Base-by-base conservation (phyloP, 73 alveolate species). In the Stentor roeselii region DNA sequence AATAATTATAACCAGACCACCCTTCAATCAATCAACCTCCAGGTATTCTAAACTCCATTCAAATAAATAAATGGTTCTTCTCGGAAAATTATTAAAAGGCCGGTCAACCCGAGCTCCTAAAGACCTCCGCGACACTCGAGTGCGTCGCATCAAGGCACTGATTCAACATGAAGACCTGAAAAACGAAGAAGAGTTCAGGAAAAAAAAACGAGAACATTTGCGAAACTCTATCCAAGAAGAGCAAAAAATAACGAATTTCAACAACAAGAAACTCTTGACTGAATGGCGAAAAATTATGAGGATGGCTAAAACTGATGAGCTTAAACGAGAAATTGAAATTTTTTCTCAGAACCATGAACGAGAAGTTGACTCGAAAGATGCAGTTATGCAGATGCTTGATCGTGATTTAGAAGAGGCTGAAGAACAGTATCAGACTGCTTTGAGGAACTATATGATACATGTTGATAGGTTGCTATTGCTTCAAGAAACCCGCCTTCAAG, bases 211-310 rank as follows among this genome's bases (percentile, higher is more conserved):
- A 59, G 96, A 94, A 76, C 76, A 82, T 50, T 83, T 94, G 75
- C 80, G 86, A 78, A 89, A 86, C 83, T 60, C 89, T 35, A 82
- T 90, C 60, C 76, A 83, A 36, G 98, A 94, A 78, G 98, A 94
- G 60, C 82, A 90, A 83, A 94, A 94, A 76, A 90, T 90, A 84
- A 96, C 94, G 15, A 94, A 90, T 60, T 94, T 94, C 92, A 97
- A 97, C 85, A 90, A 97, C 58, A 95, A 95, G 97, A 95, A 97
- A 90, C 86, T 97, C 75, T 78, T 97, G 78, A 95, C 98, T 75
- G 97, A 97, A 83, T 97, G 99, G 99, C 91, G 99, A 85, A 96
- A 92, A 58, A 95, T 94, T 87, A 97, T 96, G 99, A 90, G 99
- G 86, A 93, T 96, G 41, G 99, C 99, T 39, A 97, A 97, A 84